Percentiles rank a stretch among this genome's conserved stretches.
Conservation (phyloP, 2,329 filamentous ascomycete species). For the Spiromastix sp. region DNA sequence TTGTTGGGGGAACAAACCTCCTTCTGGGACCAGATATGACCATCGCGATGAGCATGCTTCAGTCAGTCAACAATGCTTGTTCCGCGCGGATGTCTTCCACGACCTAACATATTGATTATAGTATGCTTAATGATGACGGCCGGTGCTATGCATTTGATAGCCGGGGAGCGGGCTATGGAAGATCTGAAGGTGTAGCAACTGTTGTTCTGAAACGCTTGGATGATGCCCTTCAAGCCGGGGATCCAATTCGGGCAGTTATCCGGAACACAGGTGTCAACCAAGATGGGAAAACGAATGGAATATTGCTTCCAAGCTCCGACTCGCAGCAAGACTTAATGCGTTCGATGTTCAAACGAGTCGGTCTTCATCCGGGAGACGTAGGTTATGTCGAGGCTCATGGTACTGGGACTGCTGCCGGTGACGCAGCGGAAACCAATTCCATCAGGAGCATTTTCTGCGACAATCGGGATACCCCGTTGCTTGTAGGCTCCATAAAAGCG, state of each 20-base stretch:
- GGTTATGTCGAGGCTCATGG: conserved; percentile 76
- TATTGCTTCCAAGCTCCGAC: conserved; percentile 23
- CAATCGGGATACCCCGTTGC: neutral
- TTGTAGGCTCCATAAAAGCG: conserved; percentile 17
- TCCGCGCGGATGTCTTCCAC: too few relatives aligned
- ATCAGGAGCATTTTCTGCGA: neutral
- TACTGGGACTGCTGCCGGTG: conserved; percentile 71
- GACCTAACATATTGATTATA: too few relatives aligned
- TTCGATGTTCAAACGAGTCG: conserved; percentile 16
- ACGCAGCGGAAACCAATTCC: conserved; percentile 39
- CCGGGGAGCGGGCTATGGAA: conserved; percentile 45
- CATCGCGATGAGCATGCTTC: conserved; percentile 19
- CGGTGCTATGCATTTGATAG: conserved; percentile 41
- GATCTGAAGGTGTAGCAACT: conserved; percentile 40
- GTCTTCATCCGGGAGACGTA: conserved; percentile 44
- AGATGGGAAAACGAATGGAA: conserved; percentile 32
- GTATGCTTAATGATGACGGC: conserved; percentile 16
- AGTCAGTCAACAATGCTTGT: neutral
- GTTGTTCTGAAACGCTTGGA: conserved; percentile 42
- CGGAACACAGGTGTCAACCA: conserved; percentile 35
- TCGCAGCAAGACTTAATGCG: conserved; percentile 18
- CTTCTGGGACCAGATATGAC: conserved; percentile 42
- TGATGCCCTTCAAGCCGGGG: conserved; percentile 43
- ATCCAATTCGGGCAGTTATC: conserved; percentile 32
- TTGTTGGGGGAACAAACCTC: conserved; percentile 61